Base-by-base conservation (phyloP, 2,329 filamentous ascomycete species). In the Bipolaris cookei region DNA sequence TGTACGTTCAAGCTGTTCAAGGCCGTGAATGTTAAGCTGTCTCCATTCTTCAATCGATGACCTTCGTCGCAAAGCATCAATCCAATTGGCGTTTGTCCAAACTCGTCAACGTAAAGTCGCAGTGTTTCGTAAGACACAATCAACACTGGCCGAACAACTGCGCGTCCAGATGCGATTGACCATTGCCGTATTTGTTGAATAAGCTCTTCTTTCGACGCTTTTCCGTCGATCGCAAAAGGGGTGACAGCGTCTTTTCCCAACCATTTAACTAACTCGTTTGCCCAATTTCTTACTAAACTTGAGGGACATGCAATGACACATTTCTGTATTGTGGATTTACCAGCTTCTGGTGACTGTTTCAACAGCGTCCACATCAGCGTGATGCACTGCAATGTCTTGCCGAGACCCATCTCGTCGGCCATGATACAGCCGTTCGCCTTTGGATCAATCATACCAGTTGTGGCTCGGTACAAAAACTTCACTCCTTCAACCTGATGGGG, bases 91-190 rank as follows among this genome's bases (percentile, higher is more conserved):
- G 91, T 93, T 70, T 95, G 88, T 69, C 90, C 94, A 51, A 99
- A 84, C 76, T 96, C 91, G 37, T 96, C 91, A 13, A 92, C 90
- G 68, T 99, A 95, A 51, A 98, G 81, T 53, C 95, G 89, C 14
- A 99, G 82, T 0, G 95, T 98, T 77, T 99, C 95, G 72, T 99
- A 99, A 0, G 95, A 99, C 39, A 99, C 93, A 56, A 99, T 99
- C 50, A 99, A 90, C 34, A 98, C 93, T 0, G 95, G 95, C 34
- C 95, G 84, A 3, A 93, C 95, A 20, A 99, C 88, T 11, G 92
- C 83, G 46, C 96, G 89, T n/a, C 95, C 95, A 30, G 86, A 92
- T 4, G 94, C 87, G 70, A 97, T 95, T 1, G 92, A 91, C 95
- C 95, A 99, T 75, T 98, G 95, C 35, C 91, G 89, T 62, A 99